A percentile compares a stretch with the other conserved stretches of the same genome.
These are phyloP conservation scores for Trichosanthes cucumerina DNA, from an alignment of 306 rosid species.

Conservation along the genomic window DNA sequence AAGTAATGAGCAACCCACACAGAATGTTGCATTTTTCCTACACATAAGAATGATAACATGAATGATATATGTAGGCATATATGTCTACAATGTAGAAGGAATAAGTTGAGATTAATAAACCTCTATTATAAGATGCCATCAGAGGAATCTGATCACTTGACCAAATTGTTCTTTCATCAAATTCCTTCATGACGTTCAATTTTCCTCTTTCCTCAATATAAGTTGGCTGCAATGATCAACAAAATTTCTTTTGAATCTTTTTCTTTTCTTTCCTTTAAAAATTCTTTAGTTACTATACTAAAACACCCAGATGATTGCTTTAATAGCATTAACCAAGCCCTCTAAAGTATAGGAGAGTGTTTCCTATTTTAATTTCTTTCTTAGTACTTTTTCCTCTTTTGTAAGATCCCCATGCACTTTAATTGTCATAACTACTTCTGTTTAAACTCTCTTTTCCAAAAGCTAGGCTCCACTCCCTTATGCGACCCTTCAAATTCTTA, in stretches of 20 bases:
- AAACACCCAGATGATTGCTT: neutral
- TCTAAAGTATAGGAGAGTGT: neutral
- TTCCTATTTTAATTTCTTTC: neutral
- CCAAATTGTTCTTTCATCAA: slow-evolving; percentile 95
- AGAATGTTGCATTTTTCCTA: slow-evolving; percentile 97
- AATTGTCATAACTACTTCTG: neutral
- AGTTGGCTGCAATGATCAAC: slow-evolving; percentile 35
- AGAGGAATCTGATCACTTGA: slow-evolving; percentile 84
- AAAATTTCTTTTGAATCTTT: neutral
- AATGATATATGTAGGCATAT: neutral
- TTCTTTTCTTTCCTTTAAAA: neutral
- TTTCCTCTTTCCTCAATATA: slow-evolving; percentile 88
- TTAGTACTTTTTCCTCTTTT: neutral
- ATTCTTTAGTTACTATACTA: neutral
- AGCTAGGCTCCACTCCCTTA: neutral
- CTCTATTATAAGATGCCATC: slow-evolving; percentile 90
- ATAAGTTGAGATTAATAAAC: slow-evolving; percentile 24
- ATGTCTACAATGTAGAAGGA: slow-evolving; percentile 11
- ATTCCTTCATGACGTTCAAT: slow-evolving; percentile 73
- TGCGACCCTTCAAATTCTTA: neutral
- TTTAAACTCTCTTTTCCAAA: neutral
- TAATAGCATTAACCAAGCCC: neutral
- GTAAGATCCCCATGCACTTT: neutral
- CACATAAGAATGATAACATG: slow-evolving; percentile 19
- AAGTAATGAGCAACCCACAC: slow-evolving; percentile 74